Percentiles rank a stretch among this genome's conserved stretches.
Conservation (phyloP, 2,329 filamentous ascomycete species). For the Botryotinia convoluta region DNA sequence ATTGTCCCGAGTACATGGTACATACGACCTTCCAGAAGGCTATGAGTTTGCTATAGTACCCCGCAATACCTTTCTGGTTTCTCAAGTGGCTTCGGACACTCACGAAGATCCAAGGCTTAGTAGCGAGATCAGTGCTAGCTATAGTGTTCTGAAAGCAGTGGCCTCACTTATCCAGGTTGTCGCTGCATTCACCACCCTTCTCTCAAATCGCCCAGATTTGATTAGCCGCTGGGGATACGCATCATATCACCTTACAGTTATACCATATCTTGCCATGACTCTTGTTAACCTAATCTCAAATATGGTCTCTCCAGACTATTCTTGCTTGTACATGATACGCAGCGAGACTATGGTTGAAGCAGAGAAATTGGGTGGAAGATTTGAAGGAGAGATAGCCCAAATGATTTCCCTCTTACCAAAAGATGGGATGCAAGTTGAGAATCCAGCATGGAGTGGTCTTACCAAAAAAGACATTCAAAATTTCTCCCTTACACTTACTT, state of each 20-base stretch:
- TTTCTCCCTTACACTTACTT: not conserved
- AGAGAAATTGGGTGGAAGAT: constrained; percentile 7
- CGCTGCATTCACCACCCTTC: constrained; percentile 30
- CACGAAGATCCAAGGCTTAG: not conserved
- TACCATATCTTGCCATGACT: constrained; percentile 38
- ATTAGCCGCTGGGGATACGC: constrained; percentile 36
- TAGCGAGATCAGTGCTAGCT: constrained; percentile 1
- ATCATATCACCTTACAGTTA: constrained; percentile 35
- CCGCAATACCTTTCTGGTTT: not conserved
- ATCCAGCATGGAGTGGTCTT: constrained; percentile 3
- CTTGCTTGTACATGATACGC: constrained; percentile 34
- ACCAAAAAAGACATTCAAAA: not conserved
- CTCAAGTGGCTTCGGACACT: not conserved
- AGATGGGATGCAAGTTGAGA: not conserved
- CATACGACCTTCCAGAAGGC: constrained; percentile 1
- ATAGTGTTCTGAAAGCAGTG: constrained; percentile 18
- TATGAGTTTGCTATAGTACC: constrained; percentile 8
- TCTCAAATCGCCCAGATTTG: constrained; percentile 32
- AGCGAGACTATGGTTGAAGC: constrained; percentile 20
- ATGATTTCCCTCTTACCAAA: not conserved
- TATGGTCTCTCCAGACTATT: constrained; percentile 34
- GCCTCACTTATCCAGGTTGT: constrained; percentile 30
- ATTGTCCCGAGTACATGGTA: not conserved
- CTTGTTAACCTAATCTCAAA: constrained; percentile 35
- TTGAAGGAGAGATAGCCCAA: constrained; percentile 15